Base-by-base conservation (phyloP, 2,329 filamentous ascomycete species). In the Exophiala aquamarina region DNA sequence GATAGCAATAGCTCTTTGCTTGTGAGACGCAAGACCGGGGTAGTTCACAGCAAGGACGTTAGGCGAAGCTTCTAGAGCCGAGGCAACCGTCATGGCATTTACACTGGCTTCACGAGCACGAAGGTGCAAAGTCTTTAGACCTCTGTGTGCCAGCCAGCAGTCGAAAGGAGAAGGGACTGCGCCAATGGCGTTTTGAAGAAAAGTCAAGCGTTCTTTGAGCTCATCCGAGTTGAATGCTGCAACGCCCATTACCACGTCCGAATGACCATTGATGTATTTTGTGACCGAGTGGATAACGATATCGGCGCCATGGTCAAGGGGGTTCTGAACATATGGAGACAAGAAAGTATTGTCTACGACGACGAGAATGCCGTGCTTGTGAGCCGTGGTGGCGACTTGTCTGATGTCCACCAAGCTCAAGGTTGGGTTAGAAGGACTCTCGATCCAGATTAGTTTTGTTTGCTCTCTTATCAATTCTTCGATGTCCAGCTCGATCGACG, bases 291-390 rank as follows among this genome's bases (percentile, higher is more conserved):
- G 92, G 34, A 97, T 87, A 58, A 97, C 92, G 56, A 97, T 91
- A 69, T 98, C 93, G 59, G 93, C 93, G 60, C 93, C 93, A 66
- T 92, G 89, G 65, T 94, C 86, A 46, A 98, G 82, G 3, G 93
- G 93, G 71, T 95, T 97, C 73, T 98, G 93, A 38, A 98, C 81
- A 68, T 97, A 98, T 23, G 93, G 93, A 52, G 87, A 92, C 65
- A 97, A 77, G 77, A 98, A 98, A 15, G 93, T 98, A 76, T 98
- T 98, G 76, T 98, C 93, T 33, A 98, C 93, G n/a, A 98, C 93
- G 34, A 98, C 93, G 65, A 89, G 77, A 62, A 97, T 89, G 53
- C 91, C 92, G 63, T 89, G 87, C 61, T 85, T 77, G 69, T 97
- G 93, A 14, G 93, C 93, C 45, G 86, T 79, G 20, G 82, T 82